Conservation (phyloP, 2,329 filamentous ascomycete species). For the Trichophyton schoenleinii region DNA sequence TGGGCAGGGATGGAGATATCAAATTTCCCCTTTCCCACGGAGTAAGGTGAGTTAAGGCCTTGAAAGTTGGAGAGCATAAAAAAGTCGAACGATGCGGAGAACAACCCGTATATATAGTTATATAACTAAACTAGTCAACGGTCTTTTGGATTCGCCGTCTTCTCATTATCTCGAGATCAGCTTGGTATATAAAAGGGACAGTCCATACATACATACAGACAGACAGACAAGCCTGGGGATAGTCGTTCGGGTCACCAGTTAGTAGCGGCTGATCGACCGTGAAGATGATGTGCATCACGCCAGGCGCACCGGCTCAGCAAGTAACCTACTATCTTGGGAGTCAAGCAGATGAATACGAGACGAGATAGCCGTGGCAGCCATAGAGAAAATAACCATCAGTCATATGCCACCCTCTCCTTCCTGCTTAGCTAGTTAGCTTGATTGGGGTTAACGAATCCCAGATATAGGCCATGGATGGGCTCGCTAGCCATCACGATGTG, state of each 20-base stretch:
- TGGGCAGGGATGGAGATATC: not conserved
- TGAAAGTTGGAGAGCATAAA: no score
- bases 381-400: not conserved
- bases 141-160: no score
- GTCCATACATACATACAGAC: not conserved
- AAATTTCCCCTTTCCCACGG: no score
- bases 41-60: no score
- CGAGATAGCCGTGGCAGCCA: not conserved
- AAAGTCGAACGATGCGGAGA: no score
- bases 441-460: no score
- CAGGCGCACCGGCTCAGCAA: not conserved
- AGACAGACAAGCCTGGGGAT: not conserved
- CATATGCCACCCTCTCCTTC: not conserved
- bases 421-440: no score
- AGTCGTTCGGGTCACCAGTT: not conserved
- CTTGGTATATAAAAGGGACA: not conserved
- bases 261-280: not conserved
- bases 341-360: not conserved
- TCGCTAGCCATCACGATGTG: not conserved
- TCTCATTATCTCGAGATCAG: no score
- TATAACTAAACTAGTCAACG: no score
- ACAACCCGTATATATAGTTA: no score
- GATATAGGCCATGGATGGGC: not conserved
- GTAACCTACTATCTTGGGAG: not conserved
- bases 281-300: not conserved